These are phyloP conservation scores for Mucor saturninus DNA, from an alignment of 371 early-diverging fungal species.

Conservation along the genomic window DNA sequence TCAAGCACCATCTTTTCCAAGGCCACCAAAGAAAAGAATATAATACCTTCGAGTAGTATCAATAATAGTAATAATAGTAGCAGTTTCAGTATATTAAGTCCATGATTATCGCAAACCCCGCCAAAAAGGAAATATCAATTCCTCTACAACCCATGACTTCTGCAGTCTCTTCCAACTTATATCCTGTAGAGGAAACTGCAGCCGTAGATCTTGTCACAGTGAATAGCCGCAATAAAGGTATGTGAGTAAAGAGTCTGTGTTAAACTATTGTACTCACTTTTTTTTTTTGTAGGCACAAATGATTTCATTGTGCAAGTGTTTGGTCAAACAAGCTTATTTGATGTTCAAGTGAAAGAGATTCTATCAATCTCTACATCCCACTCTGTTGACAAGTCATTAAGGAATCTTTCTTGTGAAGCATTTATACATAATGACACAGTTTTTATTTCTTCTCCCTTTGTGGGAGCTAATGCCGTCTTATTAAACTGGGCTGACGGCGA, in stretches of 20 bases:
- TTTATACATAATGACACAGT: conserved; percentile 51
- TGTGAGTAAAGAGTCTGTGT: neutral
- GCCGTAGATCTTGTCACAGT: conserved; percentile 28
- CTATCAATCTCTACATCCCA: conserved; percentile 32
- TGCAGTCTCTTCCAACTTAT: conserved; percentile 12
- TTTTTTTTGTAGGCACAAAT: conserved; percentile 10
- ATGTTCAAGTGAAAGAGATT: conserved; percentile 35
- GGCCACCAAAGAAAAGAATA: conserved; percentile 58
- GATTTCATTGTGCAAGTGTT: conserved; percentile 46
- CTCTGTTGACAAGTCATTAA: conserved; percentile 6
- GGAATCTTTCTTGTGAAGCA: conserved; percentile 44
- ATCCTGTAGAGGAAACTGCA: conserved; percentile 18
- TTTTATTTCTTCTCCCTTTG: conserved; percentile 45
- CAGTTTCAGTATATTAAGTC: conserved; percentile 29
- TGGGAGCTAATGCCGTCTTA: conserved; percentile 31
- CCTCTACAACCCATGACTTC: conserved; percentile 43
- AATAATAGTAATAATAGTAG: conserved; percentile 34
- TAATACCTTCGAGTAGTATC: conserved; percentile 43
- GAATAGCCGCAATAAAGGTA: conserved; percentile 24
- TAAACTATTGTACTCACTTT: neutral
- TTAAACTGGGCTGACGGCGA: conserved; percentile 48
- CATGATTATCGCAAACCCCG: conserved; percentile 56
- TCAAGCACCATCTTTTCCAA: conserved; percentile 62
- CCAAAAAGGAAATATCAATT: conserved; percentile 48
- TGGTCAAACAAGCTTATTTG: conserved; percentile 30